Evolutionary conservation across 202 grass and related monocot genomes (phyloP).

Genomic region (Carex arenaria): DNA sequence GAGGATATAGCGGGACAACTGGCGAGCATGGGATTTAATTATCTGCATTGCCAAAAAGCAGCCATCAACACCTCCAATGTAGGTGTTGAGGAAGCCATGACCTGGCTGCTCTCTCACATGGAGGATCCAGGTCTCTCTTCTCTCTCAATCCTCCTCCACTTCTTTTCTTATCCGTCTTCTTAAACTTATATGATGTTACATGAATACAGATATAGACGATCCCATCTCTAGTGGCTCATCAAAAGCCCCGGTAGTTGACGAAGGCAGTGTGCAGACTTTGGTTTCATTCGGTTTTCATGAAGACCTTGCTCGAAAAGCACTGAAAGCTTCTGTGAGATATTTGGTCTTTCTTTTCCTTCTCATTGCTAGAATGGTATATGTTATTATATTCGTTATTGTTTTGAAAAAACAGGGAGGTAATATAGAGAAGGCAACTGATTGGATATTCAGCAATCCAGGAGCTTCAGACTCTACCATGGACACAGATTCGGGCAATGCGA

Average conservation of each 20-base stretch:
- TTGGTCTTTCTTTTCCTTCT: neutral
- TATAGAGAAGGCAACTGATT: slow-evolving; percentile 94
- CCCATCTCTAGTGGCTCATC: slow-evolving; percentile 51
- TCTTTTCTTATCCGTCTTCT: neutral
- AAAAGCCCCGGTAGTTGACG: slow-evolving; percentile 52
- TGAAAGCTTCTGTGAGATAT: slow-evolving; percentile 83
- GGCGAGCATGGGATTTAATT: slow-evolving; percentile 93
- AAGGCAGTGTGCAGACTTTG: slow-evolving; percentile 82
- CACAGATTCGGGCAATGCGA: slow-evolving; percentile 34
- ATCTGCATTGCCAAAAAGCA: slow-evolving; percentile 91
- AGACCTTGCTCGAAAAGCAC: slow-evolving; percentile 71
- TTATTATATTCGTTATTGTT: slow-evolving; percentile 15
- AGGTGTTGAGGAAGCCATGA: slow-evolving; percentile 93
- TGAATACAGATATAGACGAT: slow-evolving; percentile 75
- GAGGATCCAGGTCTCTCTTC: slow-evolving; percentile 77
- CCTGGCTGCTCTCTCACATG: slow-evolving; percentile 90
- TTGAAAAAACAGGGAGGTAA: slow-evolving; percentile 57
- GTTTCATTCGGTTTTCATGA: slow-evolving; percentile 89
- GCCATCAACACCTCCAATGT: slow-evolving; percentile 85
- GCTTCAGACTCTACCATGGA: slow-evolving; percentile 38
- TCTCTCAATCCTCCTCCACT: neutral
- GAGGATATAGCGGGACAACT: slow-evolving; percentile 92
- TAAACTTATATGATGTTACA: neutral
- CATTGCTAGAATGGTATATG: neutral
- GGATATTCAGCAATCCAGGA: slow-evolving; percentile 85